Base-by-base conservation (phyloP, 2,329 filamentous ascomycete genomes). In the Remersonia thermophila region DNA sequence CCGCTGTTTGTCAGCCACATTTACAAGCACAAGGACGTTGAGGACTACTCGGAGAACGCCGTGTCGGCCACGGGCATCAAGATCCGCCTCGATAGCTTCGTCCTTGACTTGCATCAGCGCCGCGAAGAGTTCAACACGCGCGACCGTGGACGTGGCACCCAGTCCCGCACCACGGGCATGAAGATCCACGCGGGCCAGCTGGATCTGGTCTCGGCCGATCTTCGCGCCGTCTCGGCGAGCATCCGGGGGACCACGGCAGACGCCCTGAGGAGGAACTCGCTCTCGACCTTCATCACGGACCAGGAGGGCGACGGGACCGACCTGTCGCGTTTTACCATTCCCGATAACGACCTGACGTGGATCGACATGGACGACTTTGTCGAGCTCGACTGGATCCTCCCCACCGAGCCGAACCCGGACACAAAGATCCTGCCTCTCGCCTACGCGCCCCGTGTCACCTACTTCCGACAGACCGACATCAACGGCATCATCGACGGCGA, bases 341-440 rank as follows among this genome's bases (percentile, higher is more conserved):
- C 91, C 0, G 91, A 98, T 55, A 83, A 93, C 37, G 91, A 98
- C 52, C 78, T 86, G 47, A 86, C 80, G 37, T 98, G 91, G 91
- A 87, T 98, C 44, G 91, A 98, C 52, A 96, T 98, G 86, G 91
- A 98, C 54, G 91, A 98, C 55, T 98, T 98, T 58, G 87, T 98
- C 20, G 91, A 98, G 56, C 65, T 98, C 15, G 93, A 95, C 55
- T 96, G 89, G 89, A 87, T 94, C 36, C 61, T 95, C 16, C 89
- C 89, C 1, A 81, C 84, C 11, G 84, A 93, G 52, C 76, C 81
- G 23, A 93, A 94, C 47, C 87, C 89, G 1, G 81, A 93, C 47
- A 96, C 89, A 1, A 87, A 91, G 56, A 98, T 98, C 31, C 61
- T 98, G 36, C 93, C 93, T 0, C 69, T 98, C 7, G 87, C 83